Conservation (phyloP, 2,329 filamentous ascomycete species). For the Paramyrothecium sp. region DNA sequence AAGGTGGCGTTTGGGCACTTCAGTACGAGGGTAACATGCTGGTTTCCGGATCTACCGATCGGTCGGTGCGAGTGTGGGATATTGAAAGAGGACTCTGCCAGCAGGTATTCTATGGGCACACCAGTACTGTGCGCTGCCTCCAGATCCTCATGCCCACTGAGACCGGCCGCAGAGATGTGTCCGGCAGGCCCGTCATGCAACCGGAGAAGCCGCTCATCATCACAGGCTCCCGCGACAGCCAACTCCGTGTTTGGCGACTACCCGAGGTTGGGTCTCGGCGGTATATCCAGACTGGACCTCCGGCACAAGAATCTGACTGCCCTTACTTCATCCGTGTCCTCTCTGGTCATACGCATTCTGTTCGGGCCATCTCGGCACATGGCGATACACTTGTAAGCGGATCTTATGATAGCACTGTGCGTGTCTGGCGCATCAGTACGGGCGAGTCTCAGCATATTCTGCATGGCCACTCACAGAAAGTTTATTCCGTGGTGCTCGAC, state of each 20-base stretch:
- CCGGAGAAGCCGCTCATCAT: constrained; percentile 95
- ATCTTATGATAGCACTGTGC: constrained; percentile 92
- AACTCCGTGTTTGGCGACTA: constrained; percentile 89
- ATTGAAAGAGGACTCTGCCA: constrained; percentile 91
- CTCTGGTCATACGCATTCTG: constrained; percentile 85
- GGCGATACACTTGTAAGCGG: constrained; percentile 96
- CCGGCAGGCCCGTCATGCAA: constrained; percentile 81
- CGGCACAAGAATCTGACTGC: constrained; percentile 75
- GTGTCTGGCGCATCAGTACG: constrained; percentile 96
- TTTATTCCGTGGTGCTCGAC: constrained; percentile 95
- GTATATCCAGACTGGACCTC: constrained; percentile 77
- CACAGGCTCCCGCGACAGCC: constrained; percentile 92
- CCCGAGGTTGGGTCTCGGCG: constrained; percentile 75
- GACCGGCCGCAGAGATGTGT: constrained; percentile 64
- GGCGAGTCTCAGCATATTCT: constrained; percentile 84
- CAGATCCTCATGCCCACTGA: constrained; percentile 89
- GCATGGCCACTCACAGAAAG: constrained; percentile 85
- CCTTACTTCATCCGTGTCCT: constrained; percentile 92
- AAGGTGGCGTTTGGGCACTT: constrained; percentile 95
- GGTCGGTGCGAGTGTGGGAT: constrained; percentile 99
- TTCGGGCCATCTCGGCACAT: constrained; percentile 91
- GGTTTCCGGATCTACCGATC: constrained; percentile 93
- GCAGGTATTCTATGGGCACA: constrained; percentile 96
- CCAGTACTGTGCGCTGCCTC: constrained; percentile 91
- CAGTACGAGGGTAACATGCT: constrained; percentile 95